phyloP scores from a whole-genome alignment of 2,329 filamentous ascomycete genomes.

The Hypoxylon sp. region DNA sequence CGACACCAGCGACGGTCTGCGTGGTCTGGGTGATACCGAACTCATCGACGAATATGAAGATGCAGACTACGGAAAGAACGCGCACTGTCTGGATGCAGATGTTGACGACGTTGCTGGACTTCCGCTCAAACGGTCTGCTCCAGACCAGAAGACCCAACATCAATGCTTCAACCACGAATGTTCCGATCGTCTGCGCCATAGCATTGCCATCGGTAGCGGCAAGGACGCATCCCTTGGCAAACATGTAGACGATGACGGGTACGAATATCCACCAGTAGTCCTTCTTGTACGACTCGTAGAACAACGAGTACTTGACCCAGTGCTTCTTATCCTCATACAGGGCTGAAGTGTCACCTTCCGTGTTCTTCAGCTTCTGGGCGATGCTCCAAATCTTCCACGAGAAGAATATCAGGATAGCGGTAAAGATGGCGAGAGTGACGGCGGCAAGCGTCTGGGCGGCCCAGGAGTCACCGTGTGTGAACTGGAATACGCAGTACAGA shows the following conservation, averaged over 20 bases:
- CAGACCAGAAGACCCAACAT: constrained; percentile 85
- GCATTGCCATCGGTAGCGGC: constrained; percentile 89
- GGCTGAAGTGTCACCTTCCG: constrained; percentile 76
- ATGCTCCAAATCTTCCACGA: constrained; percentile 83
- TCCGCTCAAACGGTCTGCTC: constrained; percentile 87
- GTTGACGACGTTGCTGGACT: constrained; percentile 92
- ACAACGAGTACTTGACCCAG: constrained; percentile 96
- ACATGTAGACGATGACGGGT: constrained; percentile 88
- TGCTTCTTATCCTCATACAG: constrained; percentile 90
- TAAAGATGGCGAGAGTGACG: constrained; percentile 84
- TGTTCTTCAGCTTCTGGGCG: constrained; percentile 78
- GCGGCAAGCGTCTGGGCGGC: constrained; percentile 86
- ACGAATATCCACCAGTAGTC: constrained; percentile 98
- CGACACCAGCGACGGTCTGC: constrained; percentile 93
- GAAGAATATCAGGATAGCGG: constrained; percentile 83
- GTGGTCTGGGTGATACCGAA: constrained; percentile 90
- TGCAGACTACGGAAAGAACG: constrained; percentile 87
- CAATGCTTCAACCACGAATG: constrained; percentile 82
- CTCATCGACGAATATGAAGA: constrained; percentile 93
- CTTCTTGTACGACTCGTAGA: constrained; percentile 96
- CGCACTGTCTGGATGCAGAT: constrained; percentile 90
- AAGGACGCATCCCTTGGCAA: constrained; percentile 87
- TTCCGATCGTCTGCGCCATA: constrained; percentile 80
- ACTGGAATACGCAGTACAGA: constrained; percentile 95
- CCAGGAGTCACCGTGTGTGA: constrained; percentile 94